Base-by-base conservation (phyloP, 1,284 basidiomycete genomes). In the Schizophyllum commune region DNA sequence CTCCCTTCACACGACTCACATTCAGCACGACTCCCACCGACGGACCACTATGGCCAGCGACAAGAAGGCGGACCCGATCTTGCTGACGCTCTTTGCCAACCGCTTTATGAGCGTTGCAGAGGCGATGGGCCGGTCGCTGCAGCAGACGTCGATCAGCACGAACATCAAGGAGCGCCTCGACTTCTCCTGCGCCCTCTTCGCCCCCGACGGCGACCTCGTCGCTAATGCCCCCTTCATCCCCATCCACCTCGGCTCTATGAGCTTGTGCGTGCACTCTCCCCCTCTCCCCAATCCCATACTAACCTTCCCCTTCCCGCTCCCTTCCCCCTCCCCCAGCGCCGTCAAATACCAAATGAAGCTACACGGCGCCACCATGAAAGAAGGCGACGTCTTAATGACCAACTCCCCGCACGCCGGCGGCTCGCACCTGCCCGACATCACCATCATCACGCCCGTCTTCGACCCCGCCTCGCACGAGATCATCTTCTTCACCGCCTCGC, bases 81-180 rank as follows among this genome's bases (percentile, higher is more conserved):
- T 95, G 47, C 81, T 96, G 60, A 94, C 92, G 0, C 82, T 96
- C 32, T 96, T 96, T 68, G 91, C 92, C 22, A 94, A 96, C 70
- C 86, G 94, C 60, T 95, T 94, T 78, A 94, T 94, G 91, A 88
- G 88, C 69, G 89, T 94, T 32, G 92, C 92, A 5, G 92, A 96
- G 72, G 93, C 94, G 3, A 96, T 96, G 94, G 94, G 94, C 32
- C 81, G 91, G 34, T 90, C 90, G 0, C 78, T 96, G 9, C 92
- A 91, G 71, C 91, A 96, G 74, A 96, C 94, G 0, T 87, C 92
- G 1, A 95, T 96, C 67, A 91, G 88, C 67, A 94, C 91, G 19
- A 94, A 94, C 70, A 94, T 94, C 78, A 94, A 94, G 72, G 92
- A 94, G 71, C 82, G 92, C 4, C 81, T 94, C 22, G 92, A 94